These are phyloP conservation scores for Paramecium caudatum DNA, from an alignment of 73 alveolate genomes.

Conservation along the genomic window DNA sequence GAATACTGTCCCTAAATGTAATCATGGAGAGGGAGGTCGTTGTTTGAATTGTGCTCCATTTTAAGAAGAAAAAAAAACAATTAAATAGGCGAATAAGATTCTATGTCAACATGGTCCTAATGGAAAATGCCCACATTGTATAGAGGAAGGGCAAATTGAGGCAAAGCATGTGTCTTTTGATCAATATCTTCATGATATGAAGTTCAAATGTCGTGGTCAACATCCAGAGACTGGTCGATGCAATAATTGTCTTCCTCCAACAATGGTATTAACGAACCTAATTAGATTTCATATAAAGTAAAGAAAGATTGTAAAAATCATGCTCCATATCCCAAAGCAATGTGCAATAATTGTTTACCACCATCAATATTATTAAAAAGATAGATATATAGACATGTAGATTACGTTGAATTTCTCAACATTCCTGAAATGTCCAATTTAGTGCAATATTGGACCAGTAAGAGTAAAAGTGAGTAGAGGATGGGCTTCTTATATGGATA, in stretches of 20 bases:
- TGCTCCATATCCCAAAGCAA: slow-evolving; percentile 95
- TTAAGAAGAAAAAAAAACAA: slow-evolving; percentile 72
- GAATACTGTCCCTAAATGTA: slow-evolving; percentile 74
- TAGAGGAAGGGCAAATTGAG: slow-evolving; percentile 87
- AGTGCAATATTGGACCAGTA: slow-evolving; percentile 94
- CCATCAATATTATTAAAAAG: slow-evolving; percentile 96
- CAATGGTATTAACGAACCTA: slow-evolving; percentile 53
- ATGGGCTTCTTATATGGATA: slow-evolving; percentile 98
- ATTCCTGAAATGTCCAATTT: slow-evolving; percentile 92
- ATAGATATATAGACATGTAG: slow-evolving; percentile 98
- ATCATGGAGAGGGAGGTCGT: slow-evolving; percentile 86
- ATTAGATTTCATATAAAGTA: slow-evolving; percentile 86
- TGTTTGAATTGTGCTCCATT: slow-evolving; percentile 80
- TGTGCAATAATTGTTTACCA: slow-evolving; percentile 98
- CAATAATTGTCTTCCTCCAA: slow-evolving; percentile 96
- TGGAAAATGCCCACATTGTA: slow-evolving; percentile 95
- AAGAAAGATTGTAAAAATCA: slow-evolving; percentile 97
- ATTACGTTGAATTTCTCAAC: slow-evolving; percentile 96
- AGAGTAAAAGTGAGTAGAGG: slow-evolving; percentile 91
- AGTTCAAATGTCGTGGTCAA: slow-evolving; percentile 93
- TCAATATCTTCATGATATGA: slow-evolving; percentile 92
- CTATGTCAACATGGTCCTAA: slow-evolving; percentile 91
- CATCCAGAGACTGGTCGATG: slow-evolving; percentile 95
- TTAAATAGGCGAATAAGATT: slow-evolving; percentile 25
- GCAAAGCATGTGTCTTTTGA: slow-evolving; percentile 98